These are phyloP conservation scores for Lentinula novae-zelandiae DNA, from an alignment of 1,284 basidiomycete genomes.

Conservation along the genomic window DNA sequence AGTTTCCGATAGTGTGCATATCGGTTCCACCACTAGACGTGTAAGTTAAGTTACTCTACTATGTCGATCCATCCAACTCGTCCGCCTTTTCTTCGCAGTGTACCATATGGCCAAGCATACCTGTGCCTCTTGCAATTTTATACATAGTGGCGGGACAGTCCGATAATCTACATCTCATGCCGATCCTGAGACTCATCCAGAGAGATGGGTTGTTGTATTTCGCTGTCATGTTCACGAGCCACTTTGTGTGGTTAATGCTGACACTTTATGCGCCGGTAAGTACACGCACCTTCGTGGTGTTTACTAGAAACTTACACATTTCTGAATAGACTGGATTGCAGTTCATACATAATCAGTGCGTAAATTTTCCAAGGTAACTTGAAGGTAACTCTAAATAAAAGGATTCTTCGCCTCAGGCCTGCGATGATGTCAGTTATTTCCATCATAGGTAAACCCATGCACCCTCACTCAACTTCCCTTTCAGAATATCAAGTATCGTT, in stretches of 20 bases:
- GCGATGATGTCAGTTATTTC: conserved; percentile 5
- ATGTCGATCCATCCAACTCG: not conserved
- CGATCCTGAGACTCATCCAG: conserved; percentile 16
- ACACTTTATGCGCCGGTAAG: conserved; percentile 18
- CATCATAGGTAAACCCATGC: too few relatives aligned
- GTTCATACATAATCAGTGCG: conserved; percentile 16
- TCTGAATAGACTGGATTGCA: conserved; percentile 10
- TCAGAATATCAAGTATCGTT: conserved; percentile 20
- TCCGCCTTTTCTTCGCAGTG: not conserved
- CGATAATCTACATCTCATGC: conserved; percentile 3
- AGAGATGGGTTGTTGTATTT: conserved; percentile 21
- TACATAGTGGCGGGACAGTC: not conserved
- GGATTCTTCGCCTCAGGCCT: not conserved
- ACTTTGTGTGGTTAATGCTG: conserved; percentile 20
- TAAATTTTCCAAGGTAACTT: not conserved
- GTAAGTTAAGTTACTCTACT: not conserved
- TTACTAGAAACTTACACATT: not conserved
- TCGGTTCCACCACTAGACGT: conserved; percentile 9
- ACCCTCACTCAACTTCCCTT: not conserved
- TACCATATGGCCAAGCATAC: conserved; percentile 15
- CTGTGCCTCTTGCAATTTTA: conserved; percentile 15
- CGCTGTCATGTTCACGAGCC: conserved; percentile 21
- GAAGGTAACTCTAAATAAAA: not conserved
- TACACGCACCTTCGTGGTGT: not conserved
- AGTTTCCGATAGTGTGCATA: conserved; percentile 11